Evolutionary conservation across 2,329 filamentous ascomycete genomes (phyloP), one percentile per base, ranked within the genome.

Genomic region (Dactylonectria estremocensis): DNA sequence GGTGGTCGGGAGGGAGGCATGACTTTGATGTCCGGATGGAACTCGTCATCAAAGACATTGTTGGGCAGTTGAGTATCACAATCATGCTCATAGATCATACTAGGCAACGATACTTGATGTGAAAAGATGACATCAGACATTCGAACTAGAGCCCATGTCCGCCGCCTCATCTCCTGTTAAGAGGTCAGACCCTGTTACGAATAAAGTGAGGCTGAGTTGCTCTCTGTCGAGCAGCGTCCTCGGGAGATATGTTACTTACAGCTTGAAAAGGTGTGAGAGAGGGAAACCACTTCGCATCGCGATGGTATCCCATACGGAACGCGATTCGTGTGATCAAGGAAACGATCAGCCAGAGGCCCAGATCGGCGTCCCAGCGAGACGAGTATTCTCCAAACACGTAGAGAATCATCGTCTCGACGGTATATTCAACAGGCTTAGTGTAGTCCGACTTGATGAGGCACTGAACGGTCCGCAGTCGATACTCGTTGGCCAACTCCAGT

Each of bases 41-140:
- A 91, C 72, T 95, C 93, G 69, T 95, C 92, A 72, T 96, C 93
- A 77, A 93, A 93, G 16, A 95, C 87, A 75, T 95, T 96, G 64
- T 90, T 89, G 1, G 93, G 93, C 6, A 93, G 82, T 72, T 92
- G 87, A 0, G 93, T 92, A 75, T 96, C 94, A 62, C 90, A 94
- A 76, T 95, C 91, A 54, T 92, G 86, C 13, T 92, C 87, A 69
- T 92, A 89, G 28, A 95, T 91, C 87, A 95, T 94, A 68, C 82
- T 87, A 5, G 88, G 88, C 20, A 90, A 77, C n/a, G 87, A 89
- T 2, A 90, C 85, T 75, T 94, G 92, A 68, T 93, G 92, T 1
- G 93, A 95, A 76, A 95, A 94, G 62, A 95, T 85, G 11, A 93
- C 86, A 77, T 96, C 93, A 31, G 89, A 86, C 81, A 93, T 92